These are phyloP conservation scores for Microthlaspi erraticum DNA, from an alignment of 345 rosid genomes.

Conservation along the genomic window DNA sequence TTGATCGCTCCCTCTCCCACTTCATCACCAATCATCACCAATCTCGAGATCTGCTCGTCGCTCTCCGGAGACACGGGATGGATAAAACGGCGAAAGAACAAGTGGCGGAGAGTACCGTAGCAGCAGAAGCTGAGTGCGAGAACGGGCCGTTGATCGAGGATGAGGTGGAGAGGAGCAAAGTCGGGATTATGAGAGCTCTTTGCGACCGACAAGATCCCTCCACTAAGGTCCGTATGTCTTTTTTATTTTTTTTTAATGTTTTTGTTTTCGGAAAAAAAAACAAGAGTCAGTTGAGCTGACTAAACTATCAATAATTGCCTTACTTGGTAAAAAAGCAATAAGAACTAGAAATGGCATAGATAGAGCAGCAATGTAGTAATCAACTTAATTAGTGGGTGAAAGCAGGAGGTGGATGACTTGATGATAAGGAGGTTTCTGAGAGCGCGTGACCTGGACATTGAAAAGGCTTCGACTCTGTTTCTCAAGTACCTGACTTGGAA, in stretches of 20 bases:
- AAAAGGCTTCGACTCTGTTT: constrained; percentile 76
- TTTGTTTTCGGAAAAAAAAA: no score
- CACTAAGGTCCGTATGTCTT: constrained; percentile 55
- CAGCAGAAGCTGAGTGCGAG: constrained; percentile 6
- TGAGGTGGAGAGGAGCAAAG: constrained; percentile 76
- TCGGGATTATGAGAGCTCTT: constrained; percentile 80
- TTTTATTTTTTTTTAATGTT: neutral
- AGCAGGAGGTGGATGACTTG: constrained; percentile 76
- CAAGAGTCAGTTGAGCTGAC: constrained; percentile 7
- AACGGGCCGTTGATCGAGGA: constrained; percentile 42
- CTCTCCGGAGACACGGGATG: constrained; percentile 19
- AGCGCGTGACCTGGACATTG: constrained; percentile 86
- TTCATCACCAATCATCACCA: neutral
- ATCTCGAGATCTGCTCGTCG: constrained; percentile 35
- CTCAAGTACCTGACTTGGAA: constrained; percentile 80
- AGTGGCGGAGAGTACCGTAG: constrained; percentile 9
- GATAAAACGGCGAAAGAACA: constrained; percentile 14
- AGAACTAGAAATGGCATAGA: no score
- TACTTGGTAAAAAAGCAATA: neutral
- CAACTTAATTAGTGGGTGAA: neutral
- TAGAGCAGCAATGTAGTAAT: no score
- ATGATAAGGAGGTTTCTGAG: constrained; percentile 81
- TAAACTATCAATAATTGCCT: neutral
- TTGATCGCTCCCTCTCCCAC: neutral
- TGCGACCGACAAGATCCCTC: constrained; percentile 76